phyloP scores from a whole-genome alignment of 768 basidiomycete species.

The Boletus eberwhitei region DNA sequence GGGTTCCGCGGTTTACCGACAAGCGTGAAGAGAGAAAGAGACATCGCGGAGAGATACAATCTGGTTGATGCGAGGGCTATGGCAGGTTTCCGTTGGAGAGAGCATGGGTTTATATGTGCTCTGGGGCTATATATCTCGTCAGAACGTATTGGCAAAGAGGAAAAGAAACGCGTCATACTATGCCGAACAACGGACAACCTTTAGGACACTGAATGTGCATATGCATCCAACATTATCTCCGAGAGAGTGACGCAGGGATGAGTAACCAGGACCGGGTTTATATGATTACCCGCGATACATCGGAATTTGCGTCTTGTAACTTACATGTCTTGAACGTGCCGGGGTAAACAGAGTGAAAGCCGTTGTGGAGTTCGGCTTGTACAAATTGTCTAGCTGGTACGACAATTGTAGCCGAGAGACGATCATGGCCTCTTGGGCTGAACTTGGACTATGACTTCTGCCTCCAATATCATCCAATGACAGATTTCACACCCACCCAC shows the following conservation, averaged over 20 bases:
- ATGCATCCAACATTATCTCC: background rate
- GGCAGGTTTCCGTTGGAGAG: background rate
- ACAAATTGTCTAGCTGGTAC: background rate
- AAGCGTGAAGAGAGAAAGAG: background rate
- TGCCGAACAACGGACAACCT: background rate
- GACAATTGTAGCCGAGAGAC: background rate
- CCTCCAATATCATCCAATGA: conserved; percentile 19
- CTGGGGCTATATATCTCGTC: background rate
- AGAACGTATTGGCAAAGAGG: background rate
- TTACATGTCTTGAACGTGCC: background rate
- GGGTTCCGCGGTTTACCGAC: conserved; percentile 19
- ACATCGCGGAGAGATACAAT: background rate
- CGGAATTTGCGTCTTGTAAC: background rate
- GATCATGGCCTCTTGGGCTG: background rate
- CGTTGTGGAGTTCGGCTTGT: background rate
- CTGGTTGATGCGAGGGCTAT: background rate
- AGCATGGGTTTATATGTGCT: background rate
- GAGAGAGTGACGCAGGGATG: background rate
- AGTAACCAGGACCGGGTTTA: background rate
- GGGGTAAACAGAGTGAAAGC: background rate
- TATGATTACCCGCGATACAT: background rate
- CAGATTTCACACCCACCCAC: conserved; percentile 45
- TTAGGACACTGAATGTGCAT: background rate
- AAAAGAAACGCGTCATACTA: background rate
- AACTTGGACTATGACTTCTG: background rate